These are phyloP conservation scores for Bonia amplexicaulis DNA, from an alignment of 176 grass and related monocot species.

Conservation along the genomic window DNA sequence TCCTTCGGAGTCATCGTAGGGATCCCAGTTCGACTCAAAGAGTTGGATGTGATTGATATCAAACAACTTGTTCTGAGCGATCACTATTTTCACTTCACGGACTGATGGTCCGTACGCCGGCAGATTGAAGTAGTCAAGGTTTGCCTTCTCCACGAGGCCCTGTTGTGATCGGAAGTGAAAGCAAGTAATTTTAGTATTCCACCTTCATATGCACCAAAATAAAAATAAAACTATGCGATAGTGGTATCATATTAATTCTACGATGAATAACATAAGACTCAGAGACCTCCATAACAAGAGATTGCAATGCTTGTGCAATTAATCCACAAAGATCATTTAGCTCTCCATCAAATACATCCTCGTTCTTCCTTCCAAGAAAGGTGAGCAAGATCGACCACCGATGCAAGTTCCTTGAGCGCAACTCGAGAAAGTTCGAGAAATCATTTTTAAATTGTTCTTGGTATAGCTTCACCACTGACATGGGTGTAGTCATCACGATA, in stretches of 20 bases:
- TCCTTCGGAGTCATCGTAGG: slow-evolving; percentile 10
- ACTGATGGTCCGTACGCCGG: not conserved
- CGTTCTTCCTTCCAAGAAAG: slow-evolving; percentile 28
- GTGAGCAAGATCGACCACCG: slow-evolving; percentile 40
- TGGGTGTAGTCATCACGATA: slow-evolving; percentile 5
- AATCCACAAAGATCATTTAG: not conserved
- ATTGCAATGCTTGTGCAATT: not conserved
- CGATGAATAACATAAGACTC: not conserved
- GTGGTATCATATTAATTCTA: not conserved
- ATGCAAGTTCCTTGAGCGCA: slow-evolving; percentile 32
- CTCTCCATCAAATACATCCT: not conserved
- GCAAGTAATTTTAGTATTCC: not conserved
- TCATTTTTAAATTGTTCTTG: slow-evolving; percentile 31
- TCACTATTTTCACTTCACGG: slow-evolving; percentile 14
- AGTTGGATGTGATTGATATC: not conserved
- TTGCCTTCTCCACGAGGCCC: slow-evolving; percentile 5
- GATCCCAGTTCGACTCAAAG: slow-evolving; percentile 25
- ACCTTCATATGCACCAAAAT: not conserved
- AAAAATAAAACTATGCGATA: no score
- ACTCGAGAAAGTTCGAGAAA: slow-evolving; percentile 37
- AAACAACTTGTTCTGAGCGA: slow-evolving; percentile 8
- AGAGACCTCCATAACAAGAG: not conserved
- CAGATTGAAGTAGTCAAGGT: not conserved
- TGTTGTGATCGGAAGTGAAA: not conserved
- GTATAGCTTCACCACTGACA: slow-evolving; percentile 8